phyloP scores from a whole-genome alignment of 2,329 filamentous ascomycete genomes.

The Penicillium sp. region DNA sequence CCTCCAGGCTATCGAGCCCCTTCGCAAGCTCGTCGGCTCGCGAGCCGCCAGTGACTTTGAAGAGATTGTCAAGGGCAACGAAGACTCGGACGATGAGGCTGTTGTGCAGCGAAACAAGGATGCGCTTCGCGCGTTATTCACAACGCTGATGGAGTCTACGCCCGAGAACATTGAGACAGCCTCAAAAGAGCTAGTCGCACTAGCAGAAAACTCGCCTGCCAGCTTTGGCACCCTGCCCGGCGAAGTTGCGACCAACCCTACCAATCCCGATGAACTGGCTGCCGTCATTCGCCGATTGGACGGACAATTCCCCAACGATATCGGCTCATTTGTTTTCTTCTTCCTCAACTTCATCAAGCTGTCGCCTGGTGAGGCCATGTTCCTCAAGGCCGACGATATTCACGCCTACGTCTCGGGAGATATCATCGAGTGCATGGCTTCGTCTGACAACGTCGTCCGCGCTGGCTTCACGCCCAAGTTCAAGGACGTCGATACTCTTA shows the following conservation, averaged over 20 bases:
- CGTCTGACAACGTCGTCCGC: constrained; percentile 97
- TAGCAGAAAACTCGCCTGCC: constrained; percentile 67
- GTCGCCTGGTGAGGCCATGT: constrained; percentile 87
- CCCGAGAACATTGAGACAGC: constrained; percentile 65
- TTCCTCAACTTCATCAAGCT: constrained; percentile 96
- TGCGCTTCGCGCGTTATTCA: constrained; percentile 73
- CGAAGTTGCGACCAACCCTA: constrained; percentile 38
- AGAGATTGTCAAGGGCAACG: constrained; percentile 57
- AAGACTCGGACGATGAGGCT: constrained; percentile 49
- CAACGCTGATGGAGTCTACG: constrained; percentile 75
- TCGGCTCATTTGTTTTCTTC: constrained; percentile 93
- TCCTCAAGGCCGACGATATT: constrained; percentile 94
- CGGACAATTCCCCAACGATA: constrained; percentile 81
- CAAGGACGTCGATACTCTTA: constrained; percentile 89
- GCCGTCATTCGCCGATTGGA: constrained; percentile 77
- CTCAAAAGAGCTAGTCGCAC: constrained; percentile 67
- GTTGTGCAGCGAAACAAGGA: constrained; percentile 69
- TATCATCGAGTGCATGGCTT: constrained; percentile 98
- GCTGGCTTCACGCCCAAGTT: constrained; percentile 98
- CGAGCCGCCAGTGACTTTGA: constrained; percentile 56
- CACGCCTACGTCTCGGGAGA: constrained; percentile 80
- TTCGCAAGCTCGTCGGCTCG: constrained; percentile 65
- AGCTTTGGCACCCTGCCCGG: constrained; percentile 66
- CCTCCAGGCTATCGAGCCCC: constrained; percentile 64
- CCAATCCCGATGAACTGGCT: constrained; percentile 62